phyloP scores from a whole-genome alignment of 352 stramenopile species.

The Elongisporangium undulatum region DNA sequence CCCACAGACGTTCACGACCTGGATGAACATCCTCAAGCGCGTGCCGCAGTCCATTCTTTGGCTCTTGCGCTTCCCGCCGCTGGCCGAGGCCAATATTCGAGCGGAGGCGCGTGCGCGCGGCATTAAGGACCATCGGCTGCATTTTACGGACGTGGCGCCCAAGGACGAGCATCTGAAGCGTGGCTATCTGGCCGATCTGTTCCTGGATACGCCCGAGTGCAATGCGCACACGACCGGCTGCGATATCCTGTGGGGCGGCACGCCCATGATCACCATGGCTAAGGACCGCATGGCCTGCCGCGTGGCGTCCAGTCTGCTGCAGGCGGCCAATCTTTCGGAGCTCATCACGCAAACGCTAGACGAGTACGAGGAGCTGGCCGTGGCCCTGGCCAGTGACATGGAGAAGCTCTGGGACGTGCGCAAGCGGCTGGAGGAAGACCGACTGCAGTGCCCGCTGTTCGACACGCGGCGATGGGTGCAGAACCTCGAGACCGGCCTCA shows the following conservation, averaged over 20 bases:
- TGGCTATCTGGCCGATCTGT: conserved; percentile 87
- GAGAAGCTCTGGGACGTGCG: conserved; percentile 79
- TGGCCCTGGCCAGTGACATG: conserved; percentile 85
- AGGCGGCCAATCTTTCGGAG: conserved; percentile 71
- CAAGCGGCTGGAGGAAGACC: conserved; percentile 60
- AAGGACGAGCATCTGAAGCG: conserved; percentile 91
- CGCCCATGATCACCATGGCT: conserved; percentile 88
- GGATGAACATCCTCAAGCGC: conserved; percentile 92
- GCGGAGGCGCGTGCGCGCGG: conserved; percentile 73
- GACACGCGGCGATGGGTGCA: conserved; percentile 75
- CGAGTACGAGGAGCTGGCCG: conserved; percentile 90
- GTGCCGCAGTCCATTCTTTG: conserved; percentile 90
- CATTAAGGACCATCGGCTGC: conserved; percentile 56
- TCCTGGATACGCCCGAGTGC: conserved; percentile 89
- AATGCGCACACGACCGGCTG: conserved; percentile 91
- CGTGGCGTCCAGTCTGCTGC: conserved; percentile 85
- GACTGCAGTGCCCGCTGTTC: conserved; percentile 68
- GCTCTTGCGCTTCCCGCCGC: conserved; percentile 84
- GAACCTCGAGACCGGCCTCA: conserved; percentile 82
- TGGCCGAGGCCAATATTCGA: conserved; percentile 83
- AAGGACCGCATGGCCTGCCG: conserved; percentile 90
- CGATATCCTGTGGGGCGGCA: conserved; percentile 91
- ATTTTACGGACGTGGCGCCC: conserved; percentile 83
- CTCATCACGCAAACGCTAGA: conserved; percentile 70
- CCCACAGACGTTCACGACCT: conserved; percentile 85